Base-by-base conservation (phyloP, 1,284 basidiomycete species). In the Vanrija sp. region DNA sequence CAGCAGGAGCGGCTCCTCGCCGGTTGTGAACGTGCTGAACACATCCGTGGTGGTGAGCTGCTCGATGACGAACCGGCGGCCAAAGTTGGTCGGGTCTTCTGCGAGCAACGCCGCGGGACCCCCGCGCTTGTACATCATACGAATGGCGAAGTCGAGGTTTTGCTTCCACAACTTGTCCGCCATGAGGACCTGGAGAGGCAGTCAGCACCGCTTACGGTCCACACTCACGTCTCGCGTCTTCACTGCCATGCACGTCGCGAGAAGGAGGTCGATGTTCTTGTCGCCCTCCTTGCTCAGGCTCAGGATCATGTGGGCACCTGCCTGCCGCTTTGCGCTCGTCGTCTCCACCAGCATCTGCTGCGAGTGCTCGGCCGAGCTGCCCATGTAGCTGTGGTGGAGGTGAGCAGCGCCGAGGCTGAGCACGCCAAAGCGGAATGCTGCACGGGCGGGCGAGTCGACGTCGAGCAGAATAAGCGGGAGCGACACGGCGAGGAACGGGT, bases 61-160 rank as follows among this genome's bases (percentile, higher is more conserved):
- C 48, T 64, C 63, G 15, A 64, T 29, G 10, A 60, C 34, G 34
- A 60, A 64, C n/a, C 61, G 54, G 16, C 63, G 48, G 18, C 54
- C 51, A 34, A 60, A 60, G 40, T 52, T 60, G 18, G 21, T 19
- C 1, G 48, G 38, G 43, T 51, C 49, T 18, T 42, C 46, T 16
- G 42, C 40, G 14, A 60, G 49, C 19, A 62, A 23, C 0, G 58
- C 49, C 6, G 39, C 47, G 5, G 61, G 58, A 10, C 61, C 58
- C n/a, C 61, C 61, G 21, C 55, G 29, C 46, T 54, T 50, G 18
- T 49, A 38, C 21, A 62, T 60, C 8, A 60, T 49, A 1, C 49
- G 49, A 26, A 60, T 43, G 25, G 61, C 61, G 51, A 60, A 62
- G 21, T 57, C 54, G 29, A 62, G 43, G 38, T 56, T 62, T 21